Evolutionary conservation across 31 red algal species (phyloP).

Genomic region (Bonnemaisonia californica): DNA sequence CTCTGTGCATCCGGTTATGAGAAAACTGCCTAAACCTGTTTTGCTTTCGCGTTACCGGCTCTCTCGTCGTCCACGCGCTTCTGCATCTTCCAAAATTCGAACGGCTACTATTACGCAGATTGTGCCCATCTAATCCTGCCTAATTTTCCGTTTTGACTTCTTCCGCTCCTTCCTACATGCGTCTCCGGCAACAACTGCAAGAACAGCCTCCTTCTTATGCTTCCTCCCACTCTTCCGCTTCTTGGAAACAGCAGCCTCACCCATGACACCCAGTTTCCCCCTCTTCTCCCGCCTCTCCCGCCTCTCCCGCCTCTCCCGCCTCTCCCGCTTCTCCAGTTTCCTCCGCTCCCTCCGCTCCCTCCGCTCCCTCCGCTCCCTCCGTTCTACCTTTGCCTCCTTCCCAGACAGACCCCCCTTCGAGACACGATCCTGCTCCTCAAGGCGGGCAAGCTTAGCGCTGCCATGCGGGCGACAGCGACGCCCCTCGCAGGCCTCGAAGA

Average conservation of each 20-base stretch:
- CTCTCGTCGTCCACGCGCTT: background rate
- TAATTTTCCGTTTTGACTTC: background rate
- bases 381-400: background rate
- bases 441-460: conserved; percentile 66
- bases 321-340: too few relatives aligned
- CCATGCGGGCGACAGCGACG: conserved; percentile 74
- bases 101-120: too few relatives aligned
- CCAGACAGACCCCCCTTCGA: background rate
- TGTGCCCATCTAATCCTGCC: too few relatives aligned
- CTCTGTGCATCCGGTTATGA: background rate
- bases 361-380: background rate
- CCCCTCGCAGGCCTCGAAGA: conserved; percentile 67
- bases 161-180: background rate
- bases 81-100: too few relatives aligned
- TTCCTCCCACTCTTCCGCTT: background rate
- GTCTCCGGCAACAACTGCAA: too few relatives aligned
- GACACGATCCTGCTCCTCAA: conserved; percentile 38
- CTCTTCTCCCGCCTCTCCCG: background rate
- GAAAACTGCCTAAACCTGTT: background rate
- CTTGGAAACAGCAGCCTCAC: conserved; percentile 20
- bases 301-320: background rate
- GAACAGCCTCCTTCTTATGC: background rate
- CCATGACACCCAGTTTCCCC: conserved; percentile 1
- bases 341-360: background rate
- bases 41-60: background rate